Conservation (phyloP, 352 stramenopile genomes). For the Phytophthora idaei region DNA sequence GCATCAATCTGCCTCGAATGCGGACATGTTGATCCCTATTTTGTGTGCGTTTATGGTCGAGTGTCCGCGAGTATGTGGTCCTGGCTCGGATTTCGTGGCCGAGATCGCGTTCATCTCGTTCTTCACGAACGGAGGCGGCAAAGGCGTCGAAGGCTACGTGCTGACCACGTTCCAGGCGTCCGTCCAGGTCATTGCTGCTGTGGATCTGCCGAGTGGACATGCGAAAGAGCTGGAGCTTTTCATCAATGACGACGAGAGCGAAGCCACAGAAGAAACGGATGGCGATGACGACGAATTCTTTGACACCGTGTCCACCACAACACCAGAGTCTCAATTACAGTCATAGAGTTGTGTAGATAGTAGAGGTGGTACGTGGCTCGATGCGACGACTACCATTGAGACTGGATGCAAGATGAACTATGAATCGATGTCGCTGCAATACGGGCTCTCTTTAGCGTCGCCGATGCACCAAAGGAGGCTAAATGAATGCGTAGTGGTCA, state of each 20-base stretch:
- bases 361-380: not conserved
- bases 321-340: conserved; percentile 13
- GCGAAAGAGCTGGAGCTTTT: conserved; percentile 66
- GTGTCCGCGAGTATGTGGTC: conserved; percentile 34
- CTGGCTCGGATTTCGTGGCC: conserved; percentile 55
- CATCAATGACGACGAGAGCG: conserved; percentile 42
- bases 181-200: conserved; percentile 69
- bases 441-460: conserved; percentile 1
- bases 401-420: conserved; percentile 26
- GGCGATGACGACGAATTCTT: conserved; percentile 63
- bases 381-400: conserved; percentile 17
- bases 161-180: conserved; percentile 77
- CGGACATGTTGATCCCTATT: conserved; percentile 76
- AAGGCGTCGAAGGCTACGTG: conserved; percentile 80
- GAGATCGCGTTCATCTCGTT: conserved; percentile 81
- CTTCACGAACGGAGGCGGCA: conserved; percentile 75
- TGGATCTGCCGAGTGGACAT: conserved; percentile 58
- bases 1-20: conserved; percentile 64
- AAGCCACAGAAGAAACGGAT: conserved; percentile 30
- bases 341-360: conserved; percentile 24
- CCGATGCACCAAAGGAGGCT: not conserved
- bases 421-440: conserved; percentile 8
- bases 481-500: not conserved
- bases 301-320: conserved; percentile 42
- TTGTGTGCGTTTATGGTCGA: conserved; percentile 66